phyloP scores from a whole-genome alignment of 2,329 filamentous ascomycete species.

The Penicillium sp. region DNA sequence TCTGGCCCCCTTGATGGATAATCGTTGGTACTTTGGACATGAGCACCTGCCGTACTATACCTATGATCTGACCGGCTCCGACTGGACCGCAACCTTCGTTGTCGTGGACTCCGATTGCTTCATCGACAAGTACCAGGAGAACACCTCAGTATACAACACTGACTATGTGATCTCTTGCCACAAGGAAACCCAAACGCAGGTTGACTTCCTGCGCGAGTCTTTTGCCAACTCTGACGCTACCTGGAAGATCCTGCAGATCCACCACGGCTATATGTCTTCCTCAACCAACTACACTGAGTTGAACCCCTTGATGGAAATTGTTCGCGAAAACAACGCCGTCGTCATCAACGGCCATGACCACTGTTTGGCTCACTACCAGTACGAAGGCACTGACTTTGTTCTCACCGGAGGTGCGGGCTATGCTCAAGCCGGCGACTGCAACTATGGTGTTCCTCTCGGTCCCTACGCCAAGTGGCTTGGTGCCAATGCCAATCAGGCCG shows the following conservation, averaged over 20 bases:
- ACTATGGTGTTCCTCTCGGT: conserved; percentile 24
- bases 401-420: conserved; percentile 16
- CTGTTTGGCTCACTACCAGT: conserved; percentile 26
- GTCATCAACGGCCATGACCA: conserved; percentile 30
- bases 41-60: conserved; percentile 21
- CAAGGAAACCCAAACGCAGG: background rate
- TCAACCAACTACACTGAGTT: conserved; percentile 22
- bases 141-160: conserved; percentile 23
- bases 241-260: conserved; percentile 28
- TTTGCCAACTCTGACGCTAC: conserved; percentile 23
- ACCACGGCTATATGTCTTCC: conserved; percentile 23
- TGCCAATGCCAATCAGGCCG: conserved; percentile 19
- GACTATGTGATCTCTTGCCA: conserved; percentile 12
- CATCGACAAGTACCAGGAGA: conserved; percentile 21
- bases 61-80: conserved; percentile 20
- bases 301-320: conserved; percentile 21
- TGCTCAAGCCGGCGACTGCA: conserved; percentile 23
- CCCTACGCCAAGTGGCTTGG: conserved; percentile 24
- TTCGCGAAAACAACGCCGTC: conserved; percentile 16
- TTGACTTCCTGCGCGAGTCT: conserved; percentile 19
- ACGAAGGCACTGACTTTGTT: conserved; percentile 24
- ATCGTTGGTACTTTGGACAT: conserved; percentile 27
- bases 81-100: conserved; percentile 27
- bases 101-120: conserved; percentile 29
- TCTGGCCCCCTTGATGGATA: conserved; percentile 24